Conservation (phyloP, 2,329 filamentous ascomycete genomes). For the Herpomyces periplanetae region DNA sequence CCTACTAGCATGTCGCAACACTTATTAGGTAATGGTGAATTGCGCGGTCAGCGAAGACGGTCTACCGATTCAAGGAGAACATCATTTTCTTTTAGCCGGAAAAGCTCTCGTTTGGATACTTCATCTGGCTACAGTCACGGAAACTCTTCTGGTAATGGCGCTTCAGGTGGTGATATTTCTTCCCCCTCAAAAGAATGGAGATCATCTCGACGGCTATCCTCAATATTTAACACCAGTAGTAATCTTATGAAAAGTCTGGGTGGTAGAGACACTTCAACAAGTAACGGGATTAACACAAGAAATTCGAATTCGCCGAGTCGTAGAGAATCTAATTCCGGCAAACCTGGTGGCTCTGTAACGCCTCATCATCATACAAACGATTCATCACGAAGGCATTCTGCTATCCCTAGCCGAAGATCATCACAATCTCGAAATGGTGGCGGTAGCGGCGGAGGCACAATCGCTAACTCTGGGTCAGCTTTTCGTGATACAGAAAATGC, state of each 20-base stretch:
- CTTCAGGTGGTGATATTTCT: constrained; percentile 12
- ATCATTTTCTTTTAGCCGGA: constrained; percentile 12
- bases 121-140: too few species aligned
- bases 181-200: constrained; percentile 6
- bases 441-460: too few species aligned
- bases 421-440: too few species aligned
- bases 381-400: too few species aligned
- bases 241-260: background rate
- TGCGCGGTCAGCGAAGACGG: constrained; percentile 11
- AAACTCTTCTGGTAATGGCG: constrained; percentile 8
- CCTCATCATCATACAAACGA: background rate
- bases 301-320: background rate
- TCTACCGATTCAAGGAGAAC: constrained; percentile 12
- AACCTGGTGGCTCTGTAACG: background rate
- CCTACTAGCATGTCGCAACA: constrained; percentile 59
- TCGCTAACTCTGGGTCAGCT: too few species aligned
- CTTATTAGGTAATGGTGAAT: constrained; percentile 18
- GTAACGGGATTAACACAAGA: background rate
- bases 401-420: too few species aligned
- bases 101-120: constrained; percentile 9
- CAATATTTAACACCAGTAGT: background rate
- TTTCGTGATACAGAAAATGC: too few species aligned
- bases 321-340: background rate
- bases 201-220: background rate
- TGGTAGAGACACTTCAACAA: background rate